Conservation (phyloP, 176 grass and related monocot genomes). For the Eragrostis curvula region DNA sequence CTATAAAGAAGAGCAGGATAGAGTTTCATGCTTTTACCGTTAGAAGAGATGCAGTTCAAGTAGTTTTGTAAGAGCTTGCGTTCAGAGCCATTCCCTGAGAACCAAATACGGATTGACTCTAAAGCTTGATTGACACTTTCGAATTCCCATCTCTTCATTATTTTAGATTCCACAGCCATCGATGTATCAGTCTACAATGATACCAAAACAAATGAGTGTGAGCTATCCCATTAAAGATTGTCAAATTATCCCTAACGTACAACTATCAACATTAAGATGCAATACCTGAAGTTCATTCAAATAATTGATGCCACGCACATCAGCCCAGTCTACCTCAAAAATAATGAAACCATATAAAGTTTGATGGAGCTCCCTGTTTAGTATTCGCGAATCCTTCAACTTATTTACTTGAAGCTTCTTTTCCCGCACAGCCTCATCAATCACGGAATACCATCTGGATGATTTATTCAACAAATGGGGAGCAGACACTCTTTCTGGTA, state of each 20-base stretch:
- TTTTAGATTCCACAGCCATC: slow-evolving; percentile 80
- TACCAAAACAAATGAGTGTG: slow-evolving; percentile 24
- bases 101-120: slow-evolving; percentile 71
- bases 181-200: slow-evolving; percentile 86
- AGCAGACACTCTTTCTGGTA: slow-evolving; percentile 54
- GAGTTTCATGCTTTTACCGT: slow-evolving; percentile 50
- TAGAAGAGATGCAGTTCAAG: slow-evolving; percentile 65
- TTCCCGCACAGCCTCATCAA: slow-evolving; percentile 76
- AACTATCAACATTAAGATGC: not conserved
- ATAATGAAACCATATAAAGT: slow-evolving; percentile 96
- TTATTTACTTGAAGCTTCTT: slow-evolving; percentile 91
- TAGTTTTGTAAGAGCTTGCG: slow-evolving; percentile 62
- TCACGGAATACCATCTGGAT: slow-evolving; percentile 82
- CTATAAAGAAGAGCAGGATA: slow-evolving; percentile 29
- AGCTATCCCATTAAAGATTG: slow-evolving; percentile 17
- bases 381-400: slow-evolving; percentile 70
- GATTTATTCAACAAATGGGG: slow-evolving; percentile 51
- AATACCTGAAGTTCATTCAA: slow-evolving; percentile 96
- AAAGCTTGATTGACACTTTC: slow-evolving; percentile 88
- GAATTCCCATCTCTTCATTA: slow-evolving; percentile 97
- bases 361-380: slow-evolving; percentile 84
- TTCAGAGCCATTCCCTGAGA: slow-evolving; percentile 63
- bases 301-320: slow-evolving; percentile 93
- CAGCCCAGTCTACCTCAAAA: slow-evolving; percentile 87
- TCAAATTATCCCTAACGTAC: not conserved